These are phyloP conservation scores for Penicillium soppii DNA, from an alignment of 495 filamentous ascomycete genomes.

Conservation along the genomic window DNA sequence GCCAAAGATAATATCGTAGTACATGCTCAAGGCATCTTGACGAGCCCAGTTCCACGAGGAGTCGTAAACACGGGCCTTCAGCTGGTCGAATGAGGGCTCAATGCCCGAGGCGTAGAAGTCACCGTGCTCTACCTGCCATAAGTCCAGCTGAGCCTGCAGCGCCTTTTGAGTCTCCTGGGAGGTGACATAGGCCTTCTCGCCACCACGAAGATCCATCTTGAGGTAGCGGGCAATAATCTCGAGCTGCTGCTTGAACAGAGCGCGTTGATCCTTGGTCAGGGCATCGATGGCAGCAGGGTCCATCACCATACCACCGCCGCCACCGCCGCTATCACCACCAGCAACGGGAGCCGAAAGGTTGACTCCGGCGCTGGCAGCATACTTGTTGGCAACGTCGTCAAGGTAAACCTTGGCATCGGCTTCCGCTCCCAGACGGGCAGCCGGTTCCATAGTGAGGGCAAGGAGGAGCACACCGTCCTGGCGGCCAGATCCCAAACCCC, in stretches of 20 bases:
- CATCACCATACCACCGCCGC: slow-evolving; percentile 91
- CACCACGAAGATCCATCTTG: slow-evolving; percentile 92
- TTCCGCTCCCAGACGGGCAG: slow-evolving; percentile 83
- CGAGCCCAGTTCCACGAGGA: slow-evolving; percentile 99
- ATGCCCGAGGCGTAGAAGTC: slow-evolving; percentile 95
- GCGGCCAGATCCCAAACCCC: slow-evolving; percentile 82
- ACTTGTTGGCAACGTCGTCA: slow-evolving; percentile 84
- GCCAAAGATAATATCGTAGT: slow-evolving; percentile 98
- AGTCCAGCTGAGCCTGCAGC: slow-evolving; percentile 87
- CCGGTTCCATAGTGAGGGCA: slow-evolving; percentile 88
- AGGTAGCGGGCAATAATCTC: slow-evolving; percentile 93
- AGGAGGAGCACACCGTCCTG: slow-evolving; percentile 90
- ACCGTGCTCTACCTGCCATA: slow-evolving; percentile 94
- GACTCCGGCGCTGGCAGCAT: slow-evolving; percentile 81
- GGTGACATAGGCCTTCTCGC: slow-evolving; percentile 86
- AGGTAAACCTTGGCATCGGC: slow-evolving; percentile 88
- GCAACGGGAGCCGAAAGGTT: slow-evolving; percentile 74
- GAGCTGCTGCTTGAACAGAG: slow-evolving; percentile 95
- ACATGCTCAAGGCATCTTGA: slow-evolving; percentile 97
- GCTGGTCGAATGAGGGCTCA: slow-evolving; percentile 84
- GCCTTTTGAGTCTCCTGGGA: slow-evolving; percentile 81
- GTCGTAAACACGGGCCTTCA: slow-evolving; percentile 96
- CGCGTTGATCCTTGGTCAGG: slow-evolving; percentile 90
- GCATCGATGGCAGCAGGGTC: slow-evolving; percentile 96
- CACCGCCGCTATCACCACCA: slow-evolving; percentile 70